Percentiles rank a stretch among this genome's conserved stretches.
Conservation (phyloP, 768 basidiomycete genomes). For the Mrakia gelida region DNA sequence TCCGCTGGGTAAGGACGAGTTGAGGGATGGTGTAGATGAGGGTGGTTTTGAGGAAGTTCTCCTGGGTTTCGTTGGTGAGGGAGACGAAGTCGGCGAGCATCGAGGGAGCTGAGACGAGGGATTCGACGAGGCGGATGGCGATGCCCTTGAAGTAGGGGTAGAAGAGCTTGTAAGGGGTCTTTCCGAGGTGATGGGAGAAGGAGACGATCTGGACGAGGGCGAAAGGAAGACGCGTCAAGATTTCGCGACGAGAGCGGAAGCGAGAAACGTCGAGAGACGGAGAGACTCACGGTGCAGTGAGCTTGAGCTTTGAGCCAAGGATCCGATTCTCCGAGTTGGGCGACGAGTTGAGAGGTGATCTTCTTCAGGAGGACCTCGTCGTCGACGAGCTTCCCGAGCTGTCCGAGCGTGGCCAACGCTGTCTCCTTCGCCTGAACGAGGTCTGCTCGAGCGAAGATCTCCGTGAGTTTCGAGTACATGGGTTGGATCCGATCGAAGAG, state of each 20-base stretch:
- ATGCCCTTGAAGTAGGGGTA: conserved; percentile 66
- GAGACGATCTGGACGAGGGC: conserved; percentile 54
- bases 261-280: conserved; percentile 15
- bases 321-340: conserved; percentile 64
- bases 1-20: conserved; percentile 61
- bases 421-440: conserved; percentile 28
- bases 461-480: background rate
- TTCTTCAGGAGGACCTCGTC: conserved; percentile 55
- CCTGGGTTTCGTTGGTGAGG: conserved; percentile 28
- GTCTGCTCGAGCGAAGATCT: conserved; percentile 2
- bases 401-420: conserved; percentile 20
- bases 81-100: conserved; percentile 28
- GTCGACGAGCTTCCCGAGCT: conserved; percentile 47
- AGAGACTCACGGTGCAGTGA: conserved; percentile 57
- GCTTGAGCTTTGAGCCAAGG: conserved; percentile 66
- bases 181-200: conserved; percentile 58
- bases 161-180: conserved; percentile 61
- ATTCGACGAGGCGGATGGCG: conserved; percentile 55
- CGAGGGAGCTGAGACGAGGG: conserved; percentile 19
- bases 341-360: conserved; percentile 59
- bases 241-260: background rate
- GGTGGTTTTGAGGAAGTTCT: conserved; percentile 46
- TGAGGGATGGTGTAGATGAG: conserved; percentile 64
- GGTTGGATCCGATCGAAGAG: background rate
- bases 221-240: background rate